A percentile compares a stretch with the other conserved stretches of the same genome.
Evolutionary conservation across 257 asterid genomes (phyloP).

Genomic region (Solanum medicagineum): DNA sequence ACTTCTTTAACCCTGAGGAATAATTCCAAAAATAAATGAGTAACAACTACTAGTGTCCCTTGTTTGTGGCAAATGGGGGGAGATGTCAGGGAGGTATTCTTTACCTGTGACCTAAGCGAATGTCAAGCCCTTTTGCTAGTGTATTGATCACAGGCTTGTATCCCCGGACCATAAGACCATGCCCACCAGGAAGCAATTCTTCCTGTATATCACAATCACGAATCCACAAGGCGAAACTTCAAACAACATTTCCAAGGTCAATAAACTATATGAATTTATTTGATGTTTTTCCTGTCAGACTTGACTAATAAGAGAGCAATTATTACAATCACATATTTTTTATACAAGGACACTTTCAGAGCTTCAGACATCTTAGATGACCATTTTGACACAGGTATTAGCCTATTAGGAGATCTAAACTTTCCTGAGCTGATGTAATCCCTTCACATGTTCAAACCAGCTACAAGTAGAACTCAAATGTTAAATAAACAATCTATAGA

Average conservation of each 20-base stretch:
- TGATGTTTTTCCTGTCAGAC: neutral
- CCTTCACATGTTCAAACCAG: neutral
- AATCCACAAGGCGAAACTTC: neutral
- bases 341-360: neutral
- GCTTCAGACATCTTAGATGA: neutral
- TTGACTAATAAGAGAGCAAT: neutral
- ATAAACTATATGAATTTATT: neutral
- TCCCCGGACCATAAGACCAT: slow-evolving; percentile 97
- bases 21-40: neutral
- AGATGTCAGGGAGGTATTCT: neutral
- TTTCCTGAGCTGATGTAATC: neutral
- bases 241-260: neutral
- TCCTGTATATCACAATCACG: slow-evolving; percentile 35
- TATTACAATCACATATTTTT: neutral
- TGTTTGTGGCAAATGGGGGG: neutral
- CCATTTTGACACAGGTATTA: neutral
- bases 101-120: slow-evolving; percentile 80
- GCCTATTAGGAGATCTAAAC: neutral
- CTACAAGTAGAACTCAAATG: neutral
- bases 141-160: slow-evolving; percentile 86
- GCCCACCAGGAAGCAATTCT: slow-evolving; percentile 96
- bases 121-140: slow-evolving; percentile 88
- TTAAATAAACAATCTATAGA: neutral
- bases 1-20: slow-evolving; percentile 59
- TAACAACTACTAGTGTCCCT: neutral